These are phyloP conservation scores for Tuber borchii DNA, from an alignment of 495 filamentous ascomycete species.

Conservation along the genomic window DNA sequence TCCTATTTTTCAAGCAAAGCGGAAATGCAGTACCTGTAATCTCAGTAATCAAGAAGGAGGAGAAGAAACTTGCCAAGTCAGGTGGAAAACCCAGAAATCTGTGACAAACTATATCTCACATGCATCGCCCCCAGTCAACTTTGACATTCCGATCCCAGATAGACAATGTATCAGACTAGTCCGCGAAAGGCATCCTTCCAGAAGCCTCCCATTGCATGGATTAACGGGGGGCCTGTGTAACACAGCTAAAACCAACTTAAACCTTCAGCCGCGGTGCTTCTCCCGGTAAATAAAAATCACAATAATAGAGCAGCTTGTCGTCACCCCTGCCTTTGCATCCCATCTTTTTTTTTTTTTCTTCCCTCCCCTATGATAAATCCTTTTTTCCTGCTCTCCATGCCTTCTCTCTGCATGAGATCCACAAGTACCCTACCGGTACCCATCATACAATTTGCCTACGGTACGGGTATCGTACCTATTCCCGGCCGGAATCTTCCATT, in stretches of 20 bases:
- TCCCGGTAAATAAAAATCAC: neutral
- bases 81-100: neutral
- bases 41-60: neutral
- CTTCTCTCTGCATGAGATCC: neutral
- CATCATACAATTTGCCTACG: neutral
- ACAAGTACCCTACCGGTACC: too few relatives aligned
- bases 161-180: neutral
- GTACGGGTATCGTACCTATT: neutral
- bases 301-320: neutral
- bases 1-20: neutral
- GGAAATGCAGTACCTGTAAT: neutral
- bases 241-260: slow-evolving; percentile 4
- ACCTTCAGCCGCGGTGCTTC: neutral
- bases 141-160: slow-evolving; percentile 6
- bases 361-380: neutral
- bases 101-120: slow-evolving; percentile 1
- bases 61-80: neutral
- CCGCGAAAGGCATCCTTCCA: neutral
- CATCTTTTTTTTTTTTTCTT: neutral
- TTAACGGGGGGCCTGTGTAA: neutral
- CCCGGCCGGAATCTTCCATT: neutral
- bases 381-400: neutral
- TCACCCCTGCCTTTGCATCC: neutral
- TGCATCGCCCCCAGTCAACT: slow-evolving; percentile 3
- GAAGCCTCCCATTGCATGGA: neutral